phyloP scores from a whole-genome alignment of 2,329 filamentous ascomycete genomes.

The Hypomyces perniciosus region DNA sequence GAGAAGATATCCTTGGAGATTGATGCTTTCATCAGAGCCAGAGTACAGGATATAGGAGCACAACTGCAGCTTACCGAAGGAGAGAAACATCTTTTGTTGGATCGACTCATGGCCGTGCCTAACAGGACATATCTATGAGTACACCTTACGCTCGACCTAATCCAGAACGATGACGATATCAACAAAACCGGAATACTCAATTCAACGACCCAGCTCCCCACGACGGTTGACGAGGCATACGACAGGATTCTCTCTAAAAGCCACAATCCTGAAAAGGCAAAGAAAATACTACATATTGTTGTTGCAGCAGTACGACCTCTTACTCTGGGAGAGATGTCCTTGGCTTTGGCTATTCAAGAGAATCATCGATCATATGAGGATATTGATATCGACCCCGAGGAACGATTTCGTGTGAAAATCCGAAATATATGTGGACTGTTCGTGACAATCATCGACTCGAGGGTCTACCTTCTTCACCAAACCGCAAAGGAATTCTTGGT shows the following conservation, averaged over 20 bases:
- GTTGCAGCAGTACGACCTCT: slow-evolving; percentile 20
- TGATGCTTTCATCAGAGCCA: slow-evolving; percentile 14
- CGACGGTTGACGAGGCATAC: slow-evolving; percentile 22
- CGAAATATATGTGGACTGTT: slow-evolving; percentile 28
- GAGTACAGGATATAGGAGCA: slow-evolving; percentile 5
- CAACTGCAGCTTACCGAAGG: background rate
- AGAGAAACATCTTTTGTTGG: slow-evolving; percentile 12
- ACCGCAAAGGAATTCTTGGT: slow-evolving; percentile 20
- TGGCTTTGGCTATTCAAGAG: slow-evolving; percentile 15
- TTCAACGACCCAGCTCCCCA: slow-evolving; percentile 13
- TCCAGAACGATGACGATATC: slow-evolving; percentile 4
- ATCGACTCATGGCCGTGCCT: slow-evolving; percentile 11
- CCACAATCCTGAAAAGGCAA: slow-evolving; percentile 6
- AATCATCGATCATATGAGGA: slow-evolving; percentile 8
- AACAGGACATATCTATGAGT: slow-evolving; percentile 25
- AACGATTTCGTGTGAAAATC: slow-evolving; percentile 12
- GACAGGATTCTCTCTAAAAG: slow-evolving; percentile 20
- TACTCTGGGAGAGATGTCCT: slow-evolving; percentile 18
- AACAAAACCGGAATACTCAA: slow-evolving; percentile 7
- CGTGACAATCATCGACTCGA: slow-evolving; percentile 14
- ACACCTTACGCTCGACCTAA: slow-evolving; percentile 16
- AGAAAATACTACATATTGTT: slow-evolving; percentile 20
- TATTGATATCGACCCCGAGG: slow-evolving; percentile 6
- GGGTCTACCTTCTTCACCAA: slow-evolving; percentile 20
- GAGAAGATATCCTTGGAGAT: slow-evolving; percentile 18